Evolutionary conservation across 441 rosid genomes (phyloP), one percentile per base, ranked within the genome.

Genomic region (Pelargonium cotyledonis): DNA sequence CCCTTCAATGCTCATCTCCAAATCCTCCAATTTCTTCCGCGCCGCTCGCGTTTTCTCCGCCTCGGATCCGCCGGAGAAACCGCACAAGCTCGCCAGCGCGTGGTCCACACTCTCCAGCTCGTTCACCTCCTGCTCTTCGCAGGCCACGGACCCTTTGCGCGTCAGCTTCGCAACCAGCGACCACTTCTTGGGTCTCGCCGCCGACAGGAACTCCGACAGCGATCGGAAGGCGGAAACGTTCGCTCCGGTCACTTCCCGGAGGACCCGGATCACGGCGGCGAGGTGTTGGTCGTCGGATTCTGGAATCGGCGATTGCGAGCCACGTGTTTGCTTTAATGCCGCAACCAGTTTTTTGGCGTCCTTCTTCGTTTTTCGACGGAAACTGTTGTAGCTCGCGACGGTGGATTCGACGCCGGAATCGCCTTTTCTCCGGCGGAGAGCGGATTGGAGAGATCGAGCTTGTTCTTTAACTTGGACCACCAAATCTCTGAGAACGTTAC

Each of bases 321-420:
- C 6, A 55, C 9, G 10, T 15, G 79, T 78, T 67, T 83, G 83
- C 78, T 83, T 88, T 73, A 86, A 64, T 5, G 73, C 44, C 0
- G 76, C 68, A 23, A 81, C 73, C 65, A 80, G 70, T 67, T 75
- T 80, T 47, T 74, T 83, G n/a, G 73, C 82, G 38, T 86, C 82
- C 63, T 84, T 88, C 75, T 70, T 86, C 85, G 74, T 77, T 68
- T 78, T 86, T 81, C 85, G 85, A 67, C 84, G 77, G 68, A 81
- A 81, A 67, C 64, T 69, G 46, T 11, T 65, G 72, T 81, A 83
- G n/a, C 67, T 40, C 2, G 69, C 65, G n/a, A 75, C 68, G 8
- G 53, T 57, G 55, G 62, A 40, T 69, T 76, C 70, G 1, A 80
- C 65, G 68, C 78, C 82, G 0, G 81, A 75, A 55, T 67, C 76